Conservation (phyloP, 2,329 filamentous ascomycete genomes). For the Exophiala sp. region DNA sequence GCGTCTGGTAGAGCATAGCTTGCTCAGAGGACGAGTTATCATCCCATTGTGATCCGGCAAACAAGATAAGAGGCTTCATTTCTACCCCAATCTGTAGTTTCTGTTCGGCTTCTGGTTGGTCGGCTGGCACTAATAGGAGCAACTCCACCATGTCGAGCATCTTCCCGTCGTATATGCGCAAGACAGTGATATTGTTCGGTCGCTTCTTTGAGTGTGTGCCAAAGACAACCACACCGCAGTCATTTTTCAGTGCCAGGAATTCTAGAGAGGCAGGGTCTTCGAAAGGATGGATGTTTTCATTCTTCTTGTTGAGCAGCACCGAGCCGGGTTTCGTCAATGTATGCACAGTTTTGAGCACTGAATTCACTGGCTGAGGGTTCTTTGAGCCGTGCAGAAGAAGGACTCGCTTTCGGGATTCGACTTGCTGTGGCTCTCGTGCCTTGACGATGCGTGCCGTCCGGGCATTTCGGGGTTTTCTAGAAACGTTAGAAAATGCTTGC, state of each 20-base stretch:
- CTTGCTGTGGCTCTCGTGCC: conserved; percentile 81
- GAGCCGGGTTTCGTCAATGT: conserved; percentile 78
- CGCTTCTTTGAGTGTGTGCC: conserved; percentile 88
- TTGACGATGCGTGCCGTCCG: conserved; percentile 94
- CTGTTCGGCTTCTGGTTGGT: conserved; percentile 56
- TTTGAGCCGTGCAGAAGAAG: conserved; percentile 86
- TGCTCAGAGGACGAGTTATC: conserved; percentile 58
- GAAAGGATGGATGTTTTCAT: conserved; percentile 82
- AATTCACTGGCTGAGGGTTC: conserved; percentile 77
- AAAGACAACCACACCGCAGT: conserved; percentile 80
- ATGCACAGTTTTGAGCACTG: conserved; percentile 80
- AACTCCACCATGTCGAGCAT: conserved; percentile 94
- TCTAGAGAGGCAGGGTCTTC: conserved; percentile 83
- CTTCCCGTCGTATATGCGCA: conserved; percentile 79
- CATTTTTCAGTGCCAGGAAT: conserved; percentile 97
- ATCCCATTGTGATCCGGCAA: conserved; percentile 84
- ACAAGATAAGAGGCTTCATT: conserved; percentile 84
- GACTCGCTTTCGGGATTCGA: conserved; percentile 86
- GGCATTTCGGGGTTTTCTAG: conserved; percentile 66
- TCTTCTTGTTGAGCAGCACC: conserved; percentile 96
- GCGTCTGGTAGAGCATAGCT: conserved; percentile 70
- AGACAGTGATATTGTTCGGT: conserved; percentile 81
- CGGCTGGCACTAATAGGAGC: conserved; percentile 68
- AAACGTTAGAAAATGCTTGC: too few species aligned
- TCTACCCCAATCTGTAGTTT: conserved; percentile 68